Evolutionary conservation across 2,329 filamentous ascomycete genomes (phyloP), one percentile per base, ranked within the genome.

Genomic region (Pseudogymnoascus sp.): DNA sequence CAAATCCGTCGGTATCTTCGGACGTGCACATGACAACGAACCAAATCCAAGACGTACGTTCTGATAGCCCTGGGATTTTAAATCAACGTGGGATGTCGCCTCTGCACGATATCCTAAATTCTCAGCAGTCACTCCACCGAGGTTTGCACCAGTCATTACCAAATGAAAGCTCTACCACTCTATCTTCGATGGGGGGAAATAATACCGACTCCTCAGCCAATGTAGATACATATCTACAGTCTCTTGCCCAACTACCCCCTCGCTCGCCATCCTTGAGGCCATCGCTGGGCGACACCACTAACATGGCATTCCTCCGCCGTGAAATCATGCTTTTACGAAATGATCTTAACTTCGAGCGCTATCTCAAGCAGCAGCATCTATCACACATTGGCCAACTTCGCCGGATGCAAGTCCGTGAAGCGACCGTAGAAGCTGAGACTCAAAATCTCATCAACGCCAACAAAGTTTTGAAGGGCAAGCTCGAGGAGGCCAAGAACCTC

Each of bases 311-410:
- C 67, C 76, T 95, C 3, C 86, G 91, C 67, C 83, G 88, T 44
- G 88, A 92, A 69, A 83, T 91, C n/a, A 82, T 91, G 62, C 77
- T 93, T 1, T 75, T 95, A 10, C 86, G 88, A 50, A 95, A 93
- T 66, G 90, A 95, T 69, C 79, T 95, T 46, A 90, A 89, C 67
- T 95, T 93, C 70, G 91, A 95, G 73, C 82, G 89, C 26, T 93
- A 91, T 74, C 82, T 93, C 70, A 93, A 93, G 72, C 85, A 91
- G 67, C 90, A 95, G 70, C 90, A 93, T 72, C 84, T 93, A 67
- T 84, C 87, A 1, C 89, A 93, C 64, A 93, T 95, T 71, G 89
- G 89, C 0, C 88, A 91, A 70, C 76, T 95, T 44, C 87, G 90
- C 68, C 82, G 89, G 13, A 86, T 87, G 66, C 87, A 91, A 64